Evolutionary conservation across 495 filamentous ascomycete genomes (phyloP).

Genomic region (Talaromyces thailandensis): DNA sequence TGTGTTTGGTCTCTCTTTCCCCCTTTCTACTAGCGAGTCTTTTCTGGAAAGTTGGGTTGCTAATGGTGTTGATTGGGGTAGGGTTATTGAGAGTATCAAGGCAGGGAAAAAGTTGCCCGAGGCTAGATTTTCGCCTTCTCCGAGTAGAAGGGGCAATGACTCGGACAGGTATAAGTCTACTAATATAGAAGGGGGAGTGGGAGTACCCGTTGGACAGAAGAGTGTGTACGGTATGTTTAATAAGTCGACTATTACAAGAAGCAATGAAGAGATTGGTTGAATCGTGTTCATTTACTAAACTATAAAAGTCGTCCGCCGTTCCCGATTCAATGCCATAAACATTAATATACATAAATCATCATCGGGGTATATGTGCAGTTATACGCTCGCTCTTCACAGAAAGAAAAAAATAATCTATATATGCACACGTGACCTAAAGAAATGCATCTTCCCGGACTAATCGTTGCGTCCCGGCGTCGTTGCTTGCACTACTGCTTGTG

Average conservation of each 20-base stretch:
- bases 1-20: slow-evolving; percentile 38
- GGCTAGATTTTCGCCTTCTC: slow-evolving; percentile 51
- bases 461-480: slow-evolving; percentile 1
- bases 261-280: neutral
- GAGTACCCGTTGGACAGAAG: slow-evolving; percentile 30
- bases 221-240: slow-evolving; percentile 35
- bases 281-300: neutral
- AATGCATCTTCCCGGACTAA: slow-evolving; percentile 16
- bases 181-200: neutral
- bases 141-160: neutral
- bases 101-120: slow-evolving; percentile 68
- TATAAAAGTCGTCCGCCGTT: neutral
- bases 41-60: neutral
- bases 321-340: neutral
- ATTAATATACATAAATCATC: neutral
- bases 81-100: slow-evolving; percentile 72
- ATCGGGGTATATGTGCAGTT: slow-evolving; percentile 5
- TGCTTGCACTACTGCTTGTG: slow-evolving; percentile 4
- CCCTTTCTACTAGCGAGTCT: slow-evolving; percentile 6
- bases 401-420: neutral
- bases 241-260: neutral
- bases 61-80: slow-evolving; percentile 13
- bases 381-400: neutral
- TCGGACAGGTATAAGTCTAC: neutral
- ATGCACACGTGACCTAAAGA: slow-evolving; percentile 4